Evolutionary conservation across 345 rosid species (phyloP).

Genomic region (Dipteronia dyeriana): DNA sequence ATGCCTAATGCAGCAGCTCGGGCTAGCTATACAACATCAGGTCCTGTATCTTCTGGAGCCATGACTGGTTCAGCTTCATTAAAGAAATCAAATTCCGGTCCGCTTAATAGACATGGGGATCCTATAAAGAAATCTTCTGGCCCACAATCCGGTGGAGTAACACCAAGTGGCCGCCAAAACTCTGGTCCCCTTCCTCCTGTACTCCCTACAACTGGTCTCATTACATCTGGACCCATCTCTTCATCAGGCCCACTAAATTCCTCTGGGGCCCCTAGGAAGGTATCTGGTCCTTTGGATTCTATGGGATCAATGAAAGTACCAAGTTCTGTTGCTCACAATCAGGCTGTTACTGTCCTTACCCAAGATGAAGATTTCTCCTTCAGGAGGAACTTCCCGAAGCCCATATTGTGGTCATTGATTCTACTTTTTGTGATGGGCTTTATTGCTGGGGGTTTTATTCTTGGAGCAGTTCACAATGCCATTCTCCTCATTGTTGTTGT

Average conservation of each 20-base stretch:
- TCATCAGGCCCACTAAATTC: conserved; percentile 85
- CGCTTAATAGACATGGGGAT: conserved; percentile 87
- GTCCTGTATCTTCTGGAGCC: conserved; percentile 60
- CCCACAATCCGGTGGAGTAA: conserved; percentile 91
- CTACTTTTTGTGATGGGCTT: conserved; percentile 81
- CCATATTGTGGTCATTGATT: conserved; percentile 68
- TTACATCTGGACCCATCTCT: conserved; percentile 89
- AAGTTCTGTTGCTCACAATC: conserved; percentile 67
- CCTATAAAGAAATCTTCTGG: conserved; percentile 88
- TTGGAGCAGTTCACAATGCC: conserved; percentile 87
- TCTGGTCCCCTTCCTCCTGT: conserved; percentile 91
- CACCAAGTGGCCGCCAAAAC: conserved; percentile 76
- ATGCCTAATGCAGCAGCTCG: conserved; percentile 80
- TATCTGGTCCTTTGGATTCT: conserved; percentile 93
- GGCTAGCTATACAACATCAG: conserved; percentile 66
- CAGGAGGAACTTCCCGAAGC: conserved; percentile 72
- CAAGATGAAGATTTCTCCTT: conserved; percentile 74
- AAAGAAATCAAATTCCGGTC: conserved; percentile 95
- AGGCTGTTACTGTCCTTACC: conserved; percentile 68
- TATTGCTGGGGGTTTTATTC: conserved; percentile 85
- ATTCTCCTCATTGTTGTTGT: conserved; percentile 74
- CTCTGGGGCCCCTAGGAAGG: conserved; percentile 82
- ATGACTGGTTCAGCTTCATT: conserved; percentile 74
- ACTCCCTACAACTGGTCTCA: conserved; percentile 91
- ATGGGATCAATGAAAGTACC: conserved; percentile 69